Evolutionary conservation across 805 yeast species (phyloP).

Genomic region (Hanseniaspora taiwanica): DNA sequence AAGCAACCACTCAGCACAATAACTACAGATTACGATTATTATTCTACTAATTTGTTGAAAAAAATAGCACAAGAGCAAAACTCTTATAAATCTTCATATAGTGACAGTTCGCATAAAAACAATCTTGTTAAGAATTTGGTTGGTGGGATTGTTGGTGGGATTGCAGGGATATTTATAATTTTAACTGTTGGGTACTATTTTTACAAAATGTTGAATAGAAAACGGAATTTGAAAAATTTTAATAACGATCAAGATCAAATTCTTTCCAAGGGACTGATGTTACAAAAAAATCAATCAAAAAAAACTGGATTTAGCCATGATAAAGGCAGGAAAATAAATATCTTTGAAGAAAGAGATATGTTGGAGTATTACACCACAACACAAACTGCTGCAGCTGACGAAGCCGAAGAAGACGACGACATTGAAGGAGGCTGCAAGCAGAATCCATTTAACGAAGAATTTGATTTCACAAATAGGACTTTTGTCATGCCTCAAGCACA

Average conservation of each 20-base stretch:
- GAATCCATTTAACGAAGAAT: slow-evolving; percentile 6
- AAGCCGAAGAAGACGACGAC: neutral
- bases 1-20: slow-evolving; percentile 3
- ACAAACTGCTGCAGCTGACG: neutral
- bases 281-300: neutral
- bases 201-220: neutral
- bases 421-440: neutral
- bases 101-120: neutral
- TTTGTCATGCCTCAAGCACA: neutral
- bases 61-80: neutral
- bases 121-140: neutral
- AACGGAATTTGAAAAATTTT: too few species aligned
- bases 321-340: slow-evolving; percentile 5
- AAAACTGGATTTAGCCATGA: slow-evolving; percentile 5
- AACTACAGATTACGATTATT: slow-evolving; percentile 2
- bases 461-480: slow-evolving; percentile 5
- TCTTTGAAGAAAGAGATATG: slow-evolving; percentile 5
- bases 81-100: neutral
- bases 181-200: neutral
- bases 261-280: too few species aligned
- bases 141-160: slow-evolving; percentile 5
- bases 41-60: neutral
- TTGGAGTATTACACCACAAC: slow-evolving; percentile 2
- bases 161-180: slow-evolving; percentile 2
- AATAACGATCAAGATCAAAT: too few species aligned